Base-by-base conservation (phyloP, 2,329 filamentous ascomycete genomes). In the Verticillium klebahnii region DNA sequence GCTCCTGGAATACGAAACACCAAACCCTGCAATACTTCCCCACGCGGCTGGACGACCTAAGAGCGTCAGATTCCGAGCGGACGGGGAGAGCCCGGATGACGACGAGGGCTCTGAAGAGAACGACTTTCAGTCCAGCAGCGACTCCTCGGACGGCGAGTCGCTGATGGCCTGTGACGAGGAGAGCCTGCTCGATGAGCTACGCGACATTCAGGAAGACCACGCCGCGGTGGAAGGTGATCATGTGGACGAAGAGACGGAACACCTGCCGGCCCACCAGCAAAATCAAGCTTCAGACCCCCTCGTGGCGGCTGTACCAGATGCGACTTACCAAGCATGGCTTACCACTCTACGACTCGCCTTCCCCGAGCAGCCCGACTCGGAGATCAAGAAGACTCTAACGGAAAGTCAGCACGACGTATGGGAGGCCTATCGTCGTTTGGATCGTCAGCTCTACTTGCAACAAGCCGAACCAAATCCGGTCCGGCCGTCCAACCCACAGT, bases 281-380 rank as follows among this genome's bases (percentile, higher is more conserved):
- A n/a, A 23, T 8, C 45, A 23, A 8, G 11, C 19, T 12, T 25
- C 45, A 52, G 19, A 52, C 8, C 19, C 45, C 9, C n/a, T 19
- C 19, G 5, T 52, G 12, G n/a, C n/a, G 19, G 17, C 45, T 9
- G 34, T 36, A 52, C n/a, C 8, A 8, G 17, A 23, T 4, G 8
- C 12, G n/a, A 52, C 45, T 6, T 11, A 23, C 5, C n/a, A 52
- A 14, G 19, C 45, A 25, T 52, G 45, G 34, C 68, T 74, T 25
- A 68, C 69, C 4, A 71, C 74, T n/a, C 67, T 82, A 2, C 75
- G 72, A 54, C 67, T 70, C 17, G 79, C 81, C 0, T 85, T 82
- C 54, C 81, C 81, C 2, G 67, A 69, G 7, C 76, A 73, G 9
- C 69, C 76, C 1, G 65, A 72, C 7, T 66, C 70, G 2, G 65